A percentile compares a stretch with the other conserved stretches of the same genome.
Conservation (phyloP, 2,329 filamentous ascomycete species). For the Phialophora macrospora region DNA sequence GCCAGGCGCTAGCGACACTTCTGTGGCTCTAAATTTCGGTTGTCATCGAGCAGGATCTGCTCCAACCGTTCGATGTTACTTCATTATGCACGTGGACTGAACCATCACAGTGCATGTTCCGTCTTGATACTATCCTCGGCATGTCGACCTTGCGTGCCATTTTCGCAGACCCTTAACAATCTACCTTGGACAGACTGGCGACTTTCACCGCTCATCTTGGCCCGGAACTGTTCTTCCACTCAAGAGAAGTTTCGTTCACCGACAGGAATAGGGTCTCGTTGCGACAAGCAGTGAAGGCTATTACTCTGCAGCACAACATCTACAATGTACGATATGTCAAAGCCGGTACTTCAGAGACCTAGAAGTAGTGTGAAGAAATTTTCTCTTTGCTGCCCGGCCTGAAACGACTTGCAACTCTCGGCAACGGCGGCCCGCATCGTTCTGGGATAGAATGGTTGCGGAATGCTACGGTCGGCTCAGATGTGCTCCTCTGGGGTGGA, state of each 20-base stretch:
- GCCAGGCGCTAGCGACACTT: constrained; percentile 16
- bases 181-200: constrained; percentile 1
- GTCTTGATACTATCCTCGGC: constrained; percentile 9
- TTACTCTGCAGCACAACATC: constrained; percentile 10
- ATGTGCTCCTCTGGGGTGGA: background rate
- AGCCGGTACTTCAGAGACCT: background rate
- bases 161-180: background rate
- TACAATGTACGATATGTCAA: constrained; percentile 17
- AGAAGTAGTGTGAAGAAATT: constrained; percentile 3
- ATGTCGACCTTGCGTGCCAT: constrained; percentile 2
- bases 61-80: constrained; percentile 4
- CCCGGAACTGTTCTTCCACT: constrained; percentile 12
- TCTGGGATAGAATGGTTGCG: background rate
- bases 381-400: constrained; percentile 1
- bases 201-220: constrained; percentile 19
- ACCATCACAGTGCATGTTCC: background rate
- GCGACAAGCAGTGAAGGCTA: constrained; percentile 5
- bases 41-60: constrained; percentile 1
- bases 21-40: background rate
- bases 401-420: background rate
- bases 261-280: background rate
- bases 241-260: constrained; percentile 4
- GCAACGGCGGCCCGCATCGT: background rate
- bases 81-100: constrained; percentile 6
- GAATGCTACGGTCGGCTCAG: background rate